Evolutionary conservation across 495 filamentous ascomycete genomes (phyloP), one percentile per base, ranked within the genome.

Genomic region (Aspergillus baeticus): DNA sequence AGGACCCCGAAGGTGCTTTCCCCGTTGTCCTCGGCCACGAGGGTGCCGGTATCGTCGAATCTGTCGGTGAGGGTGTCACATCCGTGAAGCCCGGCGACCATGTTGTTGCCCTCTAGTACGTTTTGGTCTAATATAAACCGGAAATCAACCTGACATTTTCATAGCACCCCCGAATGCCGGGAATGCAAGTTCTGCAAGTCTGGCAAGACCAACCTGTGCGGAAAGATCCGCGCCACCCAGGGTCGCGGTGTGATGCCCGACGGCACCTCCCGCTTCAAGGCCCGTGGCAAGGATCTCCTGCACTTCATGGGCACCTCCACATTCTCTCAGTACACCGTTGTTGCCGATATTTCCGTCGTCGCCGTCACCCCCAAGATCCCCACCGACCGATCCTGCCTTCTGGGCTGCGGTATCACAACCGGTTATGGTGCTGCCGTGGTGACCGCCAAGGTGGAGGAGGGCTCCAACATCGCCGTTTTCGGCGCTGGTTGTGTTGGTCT

Each of bases 101-200:
- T 68, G 94, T 98, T 57, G 81, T 98, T 53, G 95, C 94, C 63
- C 90, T 98, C 54, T 98, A 98, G 90, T 94, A 87, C 14, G 70
- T 64, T 22, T 22, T 13, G 17, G 6, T 7, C 17, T 17, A 36
- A 20, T 6, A 21, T 6, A 23, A 33, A 39, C 13, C 10, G 22
- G 13, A 44, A 23, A 45, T 52, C 43, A 8, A 2, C 54, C 22
- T 46, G 33, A 43, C 55, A 6, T n/a, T 38, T 4, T 31, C 51
- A 14, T 64, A 96, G 90, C 81, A 97, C 92, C 22, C 95, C 94
- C 55, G 94, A 98, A 79, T 98, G 94, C 80, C 74, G 79, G 47
- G 92, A 97, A 70, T 98, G 94, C 86, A 98, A 98, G 77, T 98
- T 98, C 85, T 98, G 94, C 87, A 89, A 87, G 72, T 97, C 93